A percentile compares a stretch with the other conserved stretches of the same genome.
Conservation (phyloP, 306 rosid species). For the Cucurbita argyrosperma region DNA sequence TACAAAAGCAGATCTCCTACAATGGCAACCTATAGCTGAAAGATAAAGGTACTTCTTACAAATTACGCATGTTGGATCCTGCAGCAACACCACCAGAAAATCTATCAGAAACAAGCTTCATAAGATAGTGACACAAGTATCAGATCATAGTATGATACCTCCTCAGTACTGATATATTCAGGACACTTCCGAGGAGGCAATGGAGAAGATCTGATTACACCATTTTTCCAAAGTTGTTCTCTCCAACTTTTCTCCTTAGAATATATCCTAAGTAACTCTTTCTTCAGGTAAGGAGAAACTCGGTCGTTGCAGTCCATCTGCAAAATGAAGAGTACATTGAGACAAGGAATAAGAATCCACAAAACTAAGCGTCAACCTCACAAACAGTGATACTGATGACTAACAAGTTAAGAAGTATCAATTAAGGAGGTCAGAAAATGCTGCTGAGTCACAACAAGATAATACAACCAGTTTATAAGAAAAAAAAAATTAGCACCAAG, state of each 20-base stretch:
- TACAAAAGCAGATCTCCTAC: slow-evolving; percentile 71
- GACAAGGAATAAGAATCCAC: background rate
- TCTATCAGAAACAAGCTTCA: slow-evolving; percentile 10
- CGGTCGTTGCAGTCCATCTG: slow-evolving; percentile 45
- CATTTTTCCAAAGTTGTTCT: slow-evolving; percentile 84
- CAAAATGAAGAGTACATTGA: slow-evolving; percentile 29
- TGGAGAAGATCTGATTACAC: slow-evolving; percentile 53
- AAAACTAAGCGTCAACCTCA: background rate
- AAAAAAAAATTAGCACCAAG: background rate
- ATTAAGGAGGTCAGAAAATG: background rate
- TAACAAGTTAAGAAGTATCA: background rate
- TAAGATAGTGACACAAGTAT: slow-evolving; percentile 5
- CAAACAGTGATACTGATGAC: background rate
- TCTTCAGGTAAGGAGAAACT: slow-evolving; percentile 59
- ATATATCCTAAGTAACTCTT: slow-evolving; percentile 51
- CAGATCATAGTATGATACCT: slow-evolving; percentile 35
- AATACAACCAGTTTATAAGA: background rate
- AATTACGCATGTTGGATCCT: slow-evolving; percentile 85
- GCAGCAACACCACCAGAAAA: slow-evolving; percentile 13
- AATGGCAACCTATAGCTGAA: slow-evolving; percentile 71
- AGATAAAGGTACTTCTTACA: slow-evolving; percentile 93
- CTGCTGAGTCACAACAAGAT: background rate
- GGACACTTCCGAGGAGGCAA: slow-evolving; percentile 61
- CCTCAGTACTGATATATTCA: slow-evolving; percentile 76
- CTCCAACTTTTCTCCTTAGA: slow-evolving; percentile 67